Base-by-base conservation (phyloP, 345 rosid genomes). In the Bruguiera parviflora region DNA sequence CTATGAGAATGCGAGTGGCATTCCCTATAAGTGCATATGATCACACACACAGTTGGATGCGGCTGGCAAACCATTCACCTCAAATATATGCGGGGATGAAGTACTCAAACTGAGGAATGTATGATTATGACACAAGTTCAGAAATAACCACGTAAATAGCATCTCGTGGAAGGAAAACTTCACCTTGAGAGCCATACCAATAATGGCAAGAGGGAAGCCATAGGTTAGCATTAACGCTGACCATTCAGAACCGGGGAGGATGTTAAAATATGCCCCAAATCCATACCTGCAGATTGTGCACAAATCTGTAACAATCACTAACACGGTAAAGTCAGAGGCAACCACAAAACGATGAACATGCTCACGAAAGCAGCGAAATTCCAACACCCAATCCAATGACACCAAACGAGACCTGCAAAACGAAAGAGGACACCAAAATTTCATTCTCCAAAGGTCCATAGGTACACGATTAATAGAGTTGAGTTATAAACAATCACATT, bases 111-210 rank as follows among this genome's bases (percentile, higher is more conserved):
- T 3, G 49, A 43, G 49, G 49, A 15, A 43, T 18, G 49, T 6
- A 33, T 33, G 37, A 8, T 33, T 8, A 33, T 33, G 1, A 33
- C 37, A 8, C 10, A 33, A 33, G 9, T 33, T 43, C 18, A 0
- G 15, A 0, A 43, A 43, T 15, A 24, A 56, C 31, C 15, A 3
- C 4, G 24, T 8, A 24, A 56, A 55, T 22, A 55, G 15, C 15
- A 55, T 11, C 47, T 43, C 16, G 0, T 13, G 31, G 37, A 39
- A 73, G 75, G 73, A 73, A 68, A 64, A 10, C 8, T 25, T 58
- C 80, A 92, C 97, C 97, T 95, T 92, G 78, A 95, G 89, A 60
- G 97, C 97, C 99, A 95, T 95, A 68, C 99, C 99, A 2, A 95
- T 95, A 25, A 95, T 85, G 49, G 99, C 94, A 72, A 92, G 96